Percentiles rank a stretch among this genome's conserved stretches.
Evolutionary conservation across 768 basidiomycete genomes (phyloP).

Genomic region (Tricholoma sp.): DNA sequence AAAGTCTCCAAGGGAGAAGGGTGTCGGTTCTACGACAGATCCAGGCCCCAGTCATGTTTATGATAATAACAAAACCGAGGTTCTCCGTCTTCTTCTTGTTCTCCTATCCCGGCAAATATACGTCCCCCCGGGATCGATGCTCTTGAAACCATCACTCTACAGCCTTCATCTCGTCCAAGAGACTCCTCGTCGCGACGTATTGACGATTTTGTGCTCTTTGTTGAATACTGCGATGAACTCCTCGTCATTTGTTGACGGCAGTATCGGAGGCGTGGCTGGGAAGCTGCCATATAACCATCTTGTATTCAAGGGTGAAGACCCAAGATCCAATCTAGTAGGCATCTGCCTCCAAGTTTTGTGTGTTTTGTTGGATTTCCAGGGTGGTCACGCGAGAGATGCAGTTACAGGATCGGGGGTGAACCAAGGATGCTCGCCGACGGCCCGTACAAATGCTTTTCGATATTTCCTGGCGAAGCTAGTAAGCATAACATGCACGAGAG

Average conservation of each 20-base stretch:
- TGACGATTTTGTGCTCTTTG: conserved; percentile 89
- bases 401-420: conserved; percentile 37
- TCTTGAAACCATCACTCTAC: conserved; percentile 70
- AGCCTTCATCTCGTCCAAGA: conserved; percentile 75
- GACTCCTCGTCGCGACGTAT: conserved; percentile 72
- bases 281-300: conserved; percentile 87
- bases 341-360: conserved; percentile 76
- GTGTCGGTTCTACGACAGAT: conserved; percentile 83
- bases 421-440: conserved; percentile 43
- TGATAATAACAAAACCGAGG: conserved; percentile 83
- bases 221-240: conserved; percentile 87
- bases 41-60: conserved; percentile 56
- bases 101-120: conserved; percentile 91
- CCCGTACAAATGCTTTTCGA: conserved; percentile 81
- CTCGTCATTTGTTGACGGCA: conserved; percentile 41
- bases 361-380: conserved; percentile 75
- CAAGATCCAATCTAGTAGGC: conserved; percentile 64
- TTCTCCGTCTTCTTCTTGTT: conserved; percentile 82
- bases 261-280: conserved; percentile 66
- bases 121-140: conserved; percentile 60
- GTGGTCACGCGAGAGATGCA: conserved; percentile 62
- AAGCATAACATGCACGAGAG: conserved; percentile 19
- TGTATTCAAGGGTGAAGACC: conserved; percentile 85
- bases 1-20: conserved; percentile 71
- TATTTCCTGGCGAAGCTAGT: conserved; percentile 91